Percentiles rank a stretch among this genome's conserved stretches.
Conservation (phyloP, 441 rosid species). For the Populus hybrid region DNA sequence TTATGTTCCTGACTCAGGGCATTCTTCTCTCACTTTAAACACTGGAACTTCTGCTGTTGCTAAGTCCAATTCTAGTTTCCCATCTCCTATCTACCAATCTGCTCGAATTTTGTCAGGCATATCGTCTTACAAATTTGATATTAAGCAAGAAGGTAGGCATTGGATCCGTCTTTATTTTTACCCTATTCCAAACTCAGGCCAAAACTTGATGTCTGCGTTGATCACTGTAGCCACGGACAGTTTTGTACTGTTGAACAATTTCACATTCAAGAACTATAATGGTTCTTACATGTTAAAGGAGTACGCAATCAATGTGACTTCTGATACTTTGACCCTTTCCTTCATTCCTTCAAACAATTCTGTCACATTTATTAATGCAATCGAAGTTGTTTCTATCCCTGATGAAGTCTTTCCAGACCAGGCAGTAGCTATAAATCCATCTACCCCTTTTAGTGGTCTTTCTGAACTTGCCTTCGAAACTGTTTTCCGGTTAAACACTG, state of each 20-base stretch:
- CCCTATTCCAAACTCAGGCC: constrained; percentile 52
- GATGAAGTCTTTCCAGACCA: constrained; percentile 66
- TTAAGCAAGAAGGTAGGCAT: constrained; percentile 70
- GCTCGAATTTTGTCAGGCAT: constrained; percentile 71
- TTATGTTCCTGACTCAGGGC: constrained; percentile 70
- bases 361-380: constrained; percentile 79
- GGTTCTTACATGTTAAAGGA: constrained; percentile 73
- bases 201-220: constrained; percentile 52
- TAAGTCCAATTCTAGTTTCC: constrained; percentile 42
- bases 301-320: constrained; percentile 80
- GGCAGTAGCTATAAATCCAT: constrained; percentile 65
- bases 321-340: constrained; percentile 54
- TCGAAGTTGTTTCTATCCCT: constrained; percentile 84
- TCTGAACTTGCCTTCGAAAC: constrained; percentile 74
- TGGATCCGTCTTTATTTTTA: constrained; percentile 95
- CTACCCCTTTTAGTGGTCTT: constrained; percentile 59
- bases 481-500: constrained; percentile 84
- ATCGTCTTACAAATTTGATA: constrained; percentile 70
- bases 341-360: constrained; percentile 75
- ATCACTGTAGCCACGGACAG: constrained; percentile 66
- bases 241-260: constrained; percentile 80
- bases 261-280: constrained; percentile 60
- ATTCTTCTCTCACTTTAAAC: constrained; percentile 51
- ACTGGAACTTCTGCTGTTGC: constrained; percentile 47
- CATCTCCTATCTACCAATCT: constrained; percentile 62